Percentiles rank a stretch among this genome's conserved stretches.
phyloP scores from a whole-genome alignment of 2,329 filamentous ascomycete genomes.

The Phaeosphaeria sp. region DNA sequence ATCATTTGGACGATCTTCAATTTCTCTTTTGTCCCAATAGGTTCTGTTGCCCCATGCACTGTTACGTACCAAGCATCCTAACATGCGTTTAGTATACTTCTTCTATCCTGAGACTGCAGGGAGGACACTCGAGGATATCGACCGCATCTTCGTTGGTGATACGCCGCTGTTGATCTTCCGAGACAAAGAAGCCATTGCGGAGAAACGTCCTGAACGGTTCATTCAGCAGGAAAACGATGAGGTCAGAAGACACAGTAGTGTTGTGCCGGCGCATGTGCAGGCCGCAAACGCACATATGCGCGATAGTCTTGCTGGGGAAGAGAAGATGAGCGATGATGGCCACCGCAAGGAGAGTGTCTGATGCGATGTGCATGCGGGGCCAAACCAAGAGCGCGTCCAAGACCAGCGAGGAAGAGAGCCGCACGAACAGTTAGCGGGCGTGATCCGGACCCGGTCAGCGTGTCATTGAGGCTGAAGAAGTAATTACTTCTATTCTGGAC shows the following conservation, averaged over 20 bases:
- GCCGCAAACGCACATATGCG: constrained; percentile 17
- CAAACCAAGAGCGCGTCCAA: neutral
- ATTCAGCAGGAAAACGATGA: constrained; percentile 52
- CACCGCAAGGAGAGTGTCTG: constrained; percentile 8
- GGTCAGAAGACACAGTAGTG: constrained; percentile 29
- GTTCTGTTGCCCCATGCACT: constrained; percentile 6
- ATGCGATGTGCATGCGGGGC: neutral
- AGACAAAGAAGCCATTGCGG: constrained; percentile 56
- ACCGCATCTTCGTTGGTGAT: constrained; percentile 33
- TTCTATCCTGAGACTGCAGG: constrained; percentile 40
- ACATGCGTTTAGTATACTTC: constrained; percentile 31
- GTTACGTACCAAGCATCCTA: neutral
- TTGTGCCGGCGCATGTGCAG: constrained; percentile 19
- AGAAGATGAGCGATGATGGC: constrained; percentile 1
- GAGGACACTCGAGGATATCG: constrained; percentile 40
- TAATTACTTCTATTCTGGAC: neutral
- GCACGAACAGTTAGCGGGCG: neutral
- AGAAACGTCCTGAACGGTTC: constrained; percentile 55
- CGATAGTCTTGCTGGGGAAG: constrained; percentile 1
- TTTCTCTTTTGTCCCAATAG: constrained; percentile 55
- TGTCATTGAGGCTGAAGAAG: neutral
- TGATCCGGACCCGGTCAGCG: neutral
- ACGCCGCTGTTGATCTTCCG: constrained; percentile 52
- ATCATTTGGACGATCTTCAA: constrained; percentile 57
- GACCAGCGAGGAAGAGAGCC: neutral